Percentiles rank a stretch among this genome's conserved stretches.
phyloP scores from a whole-genome alignment of 768 basidiomycete genomes.

The Phaeotremella fagi region DNA sequence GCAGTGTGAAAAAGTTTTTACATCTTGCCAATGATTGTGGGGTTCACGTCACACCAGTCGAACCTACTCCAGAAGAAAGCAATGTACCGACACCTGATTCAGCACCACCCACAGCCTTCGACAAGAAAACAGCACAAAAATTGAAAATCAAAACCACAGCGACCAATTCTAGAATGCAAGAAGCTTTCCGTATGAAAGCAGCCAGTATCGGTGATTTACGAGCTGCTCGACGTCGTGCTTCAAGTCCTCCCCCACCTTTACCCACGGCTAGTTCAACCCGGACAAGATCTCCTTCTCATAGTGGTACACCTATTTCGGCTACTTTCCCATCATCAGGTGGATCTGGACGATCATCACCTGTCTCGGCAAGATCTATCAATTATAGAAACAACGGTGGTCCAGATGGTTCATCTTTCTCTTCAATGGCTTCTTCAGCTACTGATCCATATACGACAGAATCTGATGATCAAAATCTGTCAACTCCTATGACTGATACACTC shows the following conservation, averaged over 20 bases:
- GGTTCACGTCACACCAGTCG: conserved; percentile 40
- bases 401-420: conserved; percentile 1
- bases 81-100: background rate
- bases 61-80: background rate
- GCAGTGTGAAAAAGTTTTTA: conserved; percentile 73
- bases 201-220: conserved; percentile 31
- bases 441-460: background rate
- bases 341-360: conserved; percentile 20
- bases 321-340: conserved; percentile 18
- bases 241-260: conserved; percentile 33
- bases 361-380: conserved; percentile 5
- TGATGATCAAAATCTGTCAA: background rate
- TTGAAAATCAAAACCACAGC: background rate
- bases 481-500: background rate
- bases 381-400: conserved; percentile 2
- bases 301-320: conserved; percentile 22
- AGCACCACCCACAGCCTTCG: background rate
- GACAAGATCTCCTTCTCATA: conserved; percentile 14
- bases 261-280: conserved; percentile 16
- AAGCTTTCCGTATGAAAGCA: conserved; percentile 26
- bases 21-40: conserved; percentile 47
- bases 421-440: conserved; percentile 9
- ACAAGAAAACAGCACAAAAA: background rate
- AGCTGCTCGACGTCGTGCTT: conserved; percentile 12
- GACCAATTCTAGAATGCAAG: conserved; percentile 23